These are phyloP conservation scores for Anaeramoeba flamelloides DNA, from an alignment of 78 protist genomes.

Conservation along the genomic window DNA sequence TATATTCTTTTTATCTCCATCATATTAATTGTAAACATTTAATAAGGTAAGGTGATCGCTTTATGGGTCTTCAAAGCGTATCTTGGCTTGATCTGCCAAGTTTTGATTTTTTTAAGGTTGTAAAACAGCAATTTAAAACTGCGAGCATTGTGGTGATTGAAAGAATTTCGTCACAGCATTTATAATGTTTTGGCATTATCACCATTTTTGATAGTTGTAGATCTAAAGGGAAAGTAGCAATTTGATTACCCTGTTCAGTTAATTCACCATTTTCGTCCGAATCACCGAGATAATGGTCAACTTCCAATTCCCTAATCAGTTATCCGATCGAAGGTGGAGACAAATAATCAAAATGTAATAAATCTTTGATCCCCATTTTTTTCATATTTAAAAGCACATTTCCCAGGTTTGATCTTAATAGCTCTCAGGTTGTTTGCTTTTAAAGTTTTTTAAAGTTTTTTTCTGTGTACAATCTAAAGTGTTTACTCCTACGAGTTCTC, in stretches of 20 bases:
- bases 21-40: slow-evolving; percentile 81
- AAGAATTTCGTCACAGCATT: slow-evolving; percentile 78
- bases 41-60: slow-evolving; percentile 96
- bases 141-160: slow-evolving; percentile 76
- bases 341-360: slow-evolving; percentile 70
- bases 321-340: slow-evolving; percentile 53
- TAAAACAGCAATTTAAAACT: slow-evolving; percentile 33
- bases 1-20: no score
- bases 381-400: slow-evolving; percentile 66
- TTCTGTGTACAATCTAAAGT: slow-evolving; percentile 47
- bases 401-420: slow-evolving; percentile 60
- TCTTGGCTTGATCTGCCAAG: slow-evolving; percentile 48
- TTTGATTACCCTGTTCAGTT: slow-evolving; percentile 47
- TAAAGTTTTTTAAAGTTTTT: slow-evolving; percentile 45
- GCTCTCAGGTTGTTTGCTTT: slow-evolving; percentile 86
- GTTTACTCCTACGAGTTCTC: slow-evolving; percentile 83
- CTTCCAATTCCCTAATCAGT: slow-evolving; percentile 26
- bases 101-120: slow-evolving; percentile 63
- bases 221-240: slow-evolving; percentile 94
- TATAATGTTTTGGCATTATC: slow-evolving; percentile 26
- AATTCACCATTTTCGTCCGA: slow-evolving; percentile 72
- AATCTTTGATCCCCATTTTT: slow-evolving; percentile 79
- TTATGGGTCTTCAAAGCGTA: slow-evolving; percentile 70
- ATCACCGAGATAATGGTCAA: slow-evolving; percentile 6
- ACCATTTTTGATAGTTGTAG: slow-evolving; percentile 80